Conservation (phyloP, 164 flowering plant species). For the Magnolia kwangsiensis region DNA sequence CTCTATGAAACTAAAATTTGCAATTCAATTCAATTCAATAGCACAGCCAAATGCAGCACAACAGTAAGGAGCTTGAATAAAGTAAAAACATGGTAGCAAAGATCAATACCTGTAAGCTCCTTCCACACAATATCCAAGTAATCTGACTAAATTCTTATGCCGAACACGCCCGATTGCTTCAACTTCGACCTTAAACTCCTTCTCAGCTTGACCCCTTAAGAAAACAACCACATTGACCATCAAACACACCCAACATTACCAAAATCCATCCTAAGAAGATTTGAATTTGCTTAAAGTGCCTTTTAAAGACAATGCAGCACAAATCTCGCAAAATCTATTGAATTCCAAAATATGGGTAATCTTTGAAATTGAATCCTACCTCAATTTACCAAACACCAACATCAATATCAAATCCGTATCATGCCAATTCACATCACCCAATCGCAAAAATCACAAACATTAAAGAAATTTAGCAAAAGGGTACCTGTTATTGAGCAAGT, state of each 20-base stretch:
- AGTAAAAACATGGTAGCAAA: neutral
- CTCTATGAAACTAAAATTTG: neutral
- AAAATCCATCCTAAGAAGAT: neutral
- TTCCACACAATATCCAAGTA: conserved; percentile 90
- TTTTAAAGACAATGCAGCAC: neutral
- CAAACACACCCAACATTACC: neutral
- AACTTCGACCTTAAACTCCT: conserved; percentile 79
- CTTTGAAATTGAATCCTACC: neutral
- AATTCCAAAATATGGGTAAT: neutral
- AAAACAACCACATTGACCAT: conserved; percentile 4
- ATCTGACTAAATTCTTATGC: conserved; percentile 84
- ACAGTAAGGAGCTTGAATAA: neutral
- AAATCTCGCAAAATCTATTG: neutral
- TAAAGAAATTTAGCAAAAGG: neutral
- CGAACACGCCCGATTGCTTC: conserved; percentile 88
- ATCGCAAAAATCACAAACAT: neutral
- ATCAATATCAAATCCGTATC: neutral
- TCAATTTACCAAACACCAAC: neutral
- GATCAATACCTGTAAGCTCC: conserved; percentile 78
- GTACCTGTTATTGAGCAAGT: conserved; percentile 69
- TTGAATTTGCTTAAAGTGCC: neutral
- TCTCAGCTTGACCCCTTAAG: conserved; percentile 77
- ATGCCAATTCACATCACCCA: neutral
- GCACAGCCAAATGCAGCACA: neutral
- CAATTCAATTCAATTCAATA: neutral